Base-by-base conservation (phyloP, 2,329 filamentous ascomycete species). In the Alternaria arbusti region DNA sequence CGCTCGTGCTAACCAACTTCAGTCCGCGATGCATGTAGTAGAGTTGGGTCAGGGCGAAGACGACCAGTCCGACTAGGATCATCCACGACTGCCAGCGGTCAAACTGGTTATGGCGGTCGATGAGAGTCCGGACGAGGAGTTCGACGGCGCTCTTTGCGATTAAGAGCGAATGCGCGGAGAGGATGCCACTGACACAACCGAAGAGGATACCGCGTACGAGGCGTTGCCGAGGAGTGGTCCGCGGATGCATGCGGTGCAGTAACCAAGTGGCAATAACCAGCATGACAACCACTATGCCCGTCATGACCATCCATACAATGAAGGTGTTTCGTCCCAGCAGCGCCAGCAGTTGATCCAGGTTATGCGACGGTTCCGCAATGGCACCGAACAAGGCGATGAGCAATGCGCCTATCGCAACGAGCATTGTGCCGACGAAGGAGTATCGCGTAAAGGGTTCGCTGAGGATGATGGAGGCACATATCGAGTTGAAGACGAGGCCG, bases 141-240 rank as follows among this genome's bases (percentile, higher is more conserved):
- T 99, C 96, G 57, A 99, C 96, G 9, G 96, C 95, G 28, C 94
- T 97, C 81, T 99, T 99, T 66, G 96, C 96, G 69, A 99, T 89
- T 15, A 99, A 86, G 17, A 99, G 87, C 20, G 92, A 94, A 81
- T 99, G 96, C 1, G 96, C 96, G 1, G 96, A 98, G 3, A 99
- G 83, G 56, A 97, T 94, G 66, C 96, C 96, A 77, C 94, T 83
- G 73, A 97, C 90, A 77, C 91, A 89, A 36, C 95, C 96, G 79
- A 96, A 99, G 65, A 90, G 88, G 79, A 98, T 89, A 44, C 96
- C 96, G 32, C 93, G 89, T 49, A 91, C 83, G 15, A 97, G 86
- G 51, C 91, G 91, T 71, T 94, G 88, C 25, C 89, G 88, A 13
- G 89, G 84, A 46, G 88, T 90, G 47, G 67, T 75, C 65, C 67